Percentiles rank a stretch among this genome's conserved stretches.
Evolutionary conservation across 345 rosid species (phyloP).

Genomic region (rapeseed (Brassica napus)): Da-Ae NC_063447.1:61179501-61180000

Average conservation of each 20-base stretch:
- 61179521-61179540: too few species aligned
- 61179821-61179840: too few species aligned
- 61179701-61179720: background rate
- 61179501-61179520: too few species aligned
- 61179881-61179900: background rate
- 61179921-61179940: slow-evolving; percentile 30
- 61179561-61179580: too few species aligned
- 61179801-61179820: too few species aligned
- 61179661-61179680: background rate
- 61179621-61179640: background rate
- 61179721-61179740: background rate
- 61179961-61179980: slow-evolving; percentile 21
- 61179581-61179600: too few species aligned
- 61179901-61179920: slow-evolving; percentile 13
- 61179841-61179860: background rate
- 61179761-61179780: background rate
- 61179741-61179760: background rate
- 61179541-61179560: too few species aligned
- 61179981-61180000: slow-evolving; percentile 27
- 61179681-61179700: background rate
- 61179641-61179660: background rate
- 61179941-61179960: slow-evolving; percentile 26
- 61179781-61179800: background rate
- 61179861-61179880: background rate
- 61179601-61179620: background rate